These are phyloP conservation scores for Cystobasidium slooffiae DNA, from an alignment of 1,284 basidiomycete genomes.

Conservation along the genomic window DNA sequence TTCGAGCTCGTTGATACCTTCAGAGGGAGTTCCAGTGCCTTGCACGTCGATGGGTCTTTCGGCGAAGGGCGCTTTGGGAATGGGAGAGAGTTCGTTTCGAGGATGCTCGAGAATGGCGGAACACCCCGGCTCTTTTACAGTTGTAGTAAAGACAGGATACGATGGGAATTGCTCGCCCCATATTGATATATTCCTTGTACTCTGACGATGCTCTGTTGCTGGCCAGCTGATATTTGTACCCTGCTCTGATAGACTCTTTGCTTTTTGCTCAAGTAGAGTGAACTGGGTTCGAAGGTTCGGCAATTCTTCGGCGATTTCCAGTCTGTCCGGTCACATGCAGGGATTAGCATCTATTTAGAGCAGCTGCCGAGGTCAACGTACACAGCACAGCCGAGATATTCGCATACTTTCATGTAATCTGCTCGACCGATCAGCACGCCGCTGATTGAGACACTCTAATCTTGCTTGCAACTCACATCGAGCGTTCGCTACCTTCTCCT, in stretches of 20 bases:
- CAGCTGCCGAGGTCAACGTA: background rate
- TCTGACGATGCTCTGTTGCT: background rate
- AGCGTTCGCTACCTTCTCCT: conserved; percentile 7
- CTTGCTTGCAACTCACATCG: conserved; percentile 9
- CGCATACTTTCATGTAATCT: conserved; percentile 38
- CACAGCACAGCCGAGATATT: conserved; percentile 29
- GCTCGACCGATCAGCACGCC: background rate
- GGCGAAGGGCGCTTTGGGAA: too few species aligned
- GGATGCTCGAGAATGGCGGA: too few species aligned
- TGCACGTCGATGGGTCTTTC: too few species aligned
- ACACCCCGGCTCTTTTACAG: too few species aligned
- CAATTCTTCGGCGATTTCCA: conserved; percentile 6
- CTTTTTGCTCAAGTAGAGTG: background rate
- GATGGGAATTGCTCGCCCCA: too few species aligned
- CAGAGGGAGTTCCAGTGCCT: background rate
- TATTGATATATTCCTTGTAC: too few species aligned
- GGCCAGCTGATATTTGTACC: background rate
- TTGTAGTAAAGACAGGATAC: too few species aligned
- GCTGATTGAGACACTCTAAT: background rate
- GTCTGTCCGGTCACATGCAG: background rate
- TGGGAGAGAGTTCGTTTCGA: too few species aligned
- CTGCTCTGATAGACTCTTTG: background rate
- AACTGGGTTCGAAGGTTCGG: background rate
- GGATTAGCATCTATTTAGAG: too few species aligned
- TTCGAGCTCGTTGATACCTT: background rate